Conservation (phyloP, 257 asterid genomes). For the Nicotiana noctiflora region DNA sequence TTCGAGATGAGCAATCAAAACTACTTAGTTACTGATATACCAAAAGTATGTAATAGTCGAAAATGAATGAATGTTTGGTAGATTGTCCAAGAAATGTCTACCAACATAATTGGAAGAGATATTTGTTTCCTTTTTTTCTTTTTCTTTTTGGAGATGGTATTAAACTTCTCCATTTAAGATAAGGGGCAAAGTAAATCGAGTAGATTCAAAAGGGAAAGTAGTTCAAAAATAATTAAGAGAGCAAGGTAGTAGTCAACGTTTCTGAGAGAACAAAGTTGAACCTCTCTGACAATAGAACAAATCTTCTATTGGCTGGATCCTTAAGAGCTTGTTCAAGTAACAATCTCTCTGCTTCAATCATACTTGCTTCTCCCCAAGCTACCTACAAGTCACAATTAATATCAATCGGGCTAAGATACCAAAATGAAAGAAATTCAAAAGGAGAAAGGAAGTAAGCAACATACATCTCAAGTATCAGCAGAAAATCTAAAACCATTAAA, state of each 20-base stretch:
- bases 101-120: background rate
- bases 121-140: too few relatives aligned
- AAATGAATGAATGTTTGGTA: background rate
- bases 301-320: conserved; percentile 88
- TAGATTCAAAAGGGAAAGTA: too few relatives aligned
- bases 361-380: conserved; percentile 92
- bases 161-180: too few relatives aligned
- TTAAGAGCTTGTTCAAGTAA: conserved; percentile 71
- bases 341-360: conserved; percentile 96
- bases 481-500: background rate
- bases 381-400: conserved; percentile 49
- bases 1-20: background rate
- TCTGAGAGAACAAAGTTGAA: conserved; percentile 12
- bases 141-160: too few relatives aligned
- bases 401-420: conserved; percentile 17
- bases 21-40: background rate
- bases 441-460: background rate
- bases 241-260: background rate
- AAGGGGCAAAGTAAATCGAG: too few relatives aligned
- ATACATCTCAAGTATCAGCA: background rate
- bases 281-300: conserved; percentile 95
- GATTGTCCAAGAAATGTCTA: background rate
- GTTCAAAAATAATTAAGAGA: background rate
- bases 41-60: background rate
- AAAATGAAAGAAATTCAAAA: background rate